Evolutionary conservation across 2,329 filamentous ascomycete species (phyloP), one percentile per base, ranked within the genome.

Genomic region (Penicillium sp.): DNA sequence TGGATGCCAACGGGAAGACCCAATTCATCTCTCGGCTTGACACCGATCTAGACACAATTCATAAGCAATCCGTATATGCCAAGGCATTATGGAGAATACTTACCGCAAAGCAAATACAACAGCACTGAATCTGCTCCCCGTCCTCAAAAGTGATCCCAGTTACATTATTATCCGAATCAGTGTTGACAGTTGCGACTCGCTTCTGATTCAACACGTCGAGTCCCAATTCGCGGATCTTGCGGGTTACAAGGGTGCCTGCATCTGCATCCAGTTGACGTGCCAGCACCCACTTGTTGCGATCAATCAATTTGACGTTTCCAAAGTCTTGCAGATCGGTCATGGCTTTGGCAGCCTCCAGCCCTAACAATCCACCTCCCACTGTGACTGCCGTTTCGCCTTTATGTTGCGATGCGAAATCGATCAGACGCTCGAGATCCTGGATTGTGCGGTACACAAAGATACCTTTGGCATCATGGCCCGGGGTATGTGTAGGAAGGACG

Each of bases 371-470:
- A 46, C 91, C 91, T 22, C 91, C 91, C 3, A 96, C 88, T 0
- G 94, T 90, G 4, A 85, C 81, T 0, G 88, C 90, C 2, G 81
- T 81, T 2, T 85, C 83, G 4, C 84, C 89, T 60, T 84, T 87
- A 48, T 83, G 82, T 10, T 77, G 75, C 1, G 82, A 79, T 0
- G 89, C 84, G 65, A 88, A 95, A 1, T 79, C 76, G 50, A 96
- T 95, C 4, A 96, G 80, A 39, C 79, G 82, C 65, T 91, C 79
- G 31, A 96, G 73, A 67, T 96, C 91, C 2, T 88, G 83, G 53
- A 96, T 92, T 0, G 87, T 95, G 43, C 91, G 82, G 69, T 96
- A 95, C 7, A 95, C 90, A 63, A 96, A 96, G 3, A 95, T 88
- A 1, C 91, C 91, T 22, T 83, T 84, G 10, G 89, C 89, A 67